Evolutionary conservation across 805 yeast species (phyloP).

Genomic region (Monosporozyma solicola): DNA sequence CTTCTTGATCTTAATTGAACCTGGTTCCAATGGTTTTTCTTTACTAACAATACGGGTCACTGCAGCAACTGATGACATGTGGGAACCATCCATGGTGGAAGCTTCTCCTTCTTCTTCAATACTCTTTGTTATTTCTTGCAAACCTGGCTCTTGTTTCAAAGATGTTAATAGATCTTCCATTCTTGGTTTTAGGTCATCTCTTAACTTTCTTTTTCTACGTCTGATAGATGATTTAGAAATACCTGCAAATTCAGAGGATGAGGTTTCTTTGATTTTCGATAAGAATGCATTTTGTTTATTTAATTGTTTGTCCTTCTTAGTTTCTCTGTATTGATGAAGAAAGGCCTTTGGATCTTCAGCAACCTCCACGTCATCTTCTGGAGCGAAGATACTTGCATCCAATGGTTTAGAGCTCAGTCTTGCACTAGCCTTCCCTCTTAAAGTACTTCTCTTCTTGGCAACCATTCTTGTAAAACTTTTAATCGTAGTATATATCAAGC

Average conservation of each 20-base stretch:
- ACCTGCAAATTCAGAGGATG: conserved; percentile 31
- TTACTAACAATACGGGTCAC: conserved; percentile 6
- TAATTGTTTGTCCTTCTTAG: conserved; percentile 45
- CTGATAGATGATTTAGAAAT: conserved; percentile 60
- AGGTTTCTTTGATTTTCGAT: conserved; percentile 14
- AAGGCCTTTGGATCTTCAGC: conserved; percentile 37
- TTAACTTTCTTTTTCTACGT: conserved; percentile 52
- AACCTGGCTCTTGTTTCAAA: conserved; percentile 33
- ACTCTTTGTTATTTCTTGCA: conserved; percentile 8
- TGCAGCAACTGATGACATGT: neutral
- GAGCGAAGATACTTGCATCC: conserved; percentile 22
- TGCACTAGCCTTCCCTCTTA: conserved; percentile 35
- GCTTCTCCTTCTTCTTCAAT: conserved; percentile 9
- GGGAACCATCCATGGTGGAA: neutral
- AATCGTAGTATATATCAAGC: neutral
- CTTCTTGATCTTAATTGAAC: conserved; percentile 18
- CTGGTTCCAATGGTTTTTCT: conserved; percentile 8
- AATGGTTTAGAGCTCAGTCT: conserved; percentile 23
- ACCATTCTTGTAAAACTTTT: conserved; percentile 24
- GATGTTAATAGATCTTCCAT: conserved; percentile 54
- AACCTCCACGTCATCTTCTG: conserved; percentile 8
- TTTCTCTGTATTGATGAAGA: conserved; percentile 42
- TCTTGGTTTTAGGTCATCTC: conserved; percentile 57
- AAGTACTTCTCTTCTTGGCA: conserved; percentile 38
- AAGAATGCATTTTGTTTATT: conserved; percentile 32